Conservation (phyloP, 371 early-diverging fungal genomes). For the Syncephalastrum contaminatum region DNA sequence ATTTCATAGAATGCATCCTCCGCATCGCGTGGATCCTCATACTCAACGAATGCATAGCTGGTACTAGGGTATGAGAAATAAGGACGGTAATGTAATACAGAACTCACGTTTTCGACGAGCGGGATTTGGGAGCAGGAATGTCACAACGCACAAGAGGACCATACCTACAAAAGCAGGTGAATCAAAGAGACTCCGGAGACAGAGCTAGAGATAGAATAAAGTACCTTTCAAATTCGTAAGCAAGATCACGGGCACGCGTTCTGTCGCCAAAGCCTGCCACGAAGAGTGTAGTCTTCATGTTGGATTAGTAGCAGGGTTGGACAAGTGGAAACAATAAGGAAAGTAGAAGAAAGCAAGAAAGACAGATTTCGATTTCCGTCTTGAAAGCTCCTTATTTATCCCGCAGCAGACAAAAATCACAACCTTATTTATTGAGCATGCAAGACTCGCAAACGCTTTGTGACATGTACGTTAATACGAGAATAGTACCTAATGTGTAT, state of each 20-base stretch:
- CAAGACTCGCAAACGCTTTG: too few relatives aligned
- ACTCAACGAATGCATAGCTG: conserved; percentile 92
- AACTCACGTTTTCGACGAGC: conserved; percentile 65
- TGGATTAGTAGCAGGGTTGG: not conserved
- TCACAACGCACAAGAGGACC: conserved; percentile 82
- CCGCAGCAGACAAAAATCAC: too few relatives aligned
- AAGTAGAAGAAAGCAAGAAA: too few relatives aligned
- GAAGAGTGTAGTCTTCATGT: conserved; percentile 60
- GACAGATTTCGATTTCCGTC: too few relatives aligned
- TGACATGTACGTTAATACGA: too few relatives aligned
- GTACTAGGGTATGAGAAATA: not conserved
- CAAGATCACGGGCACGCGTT: conserved; percentile 76
- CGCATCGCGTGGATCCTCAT: conserved; percentile 84
- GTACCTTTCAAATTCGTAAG: conserved; percentile 85
- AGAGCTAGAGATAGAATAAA: not conserved
- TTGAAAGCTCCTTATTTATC: too few relatives aligned
- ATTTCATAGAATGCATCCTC: conserved; percentile 87
- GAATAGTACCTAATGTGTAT: too few relatives aligned
- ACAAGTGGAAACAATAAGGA: too few relatives aligned
- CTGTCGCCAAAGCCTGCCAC: conserved; percentile 72
- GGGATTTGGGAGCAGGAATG: conserved; percentile 76
- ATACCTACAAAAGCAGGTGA: conserved; percentile 44
- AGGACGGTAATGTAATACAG: too few relatives aligned
- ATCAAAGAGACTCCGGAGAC: too few relatives aligned
- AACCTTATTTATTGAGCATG: too few relatives aligned